These are phyloP conservation scores for Lojkania enalia DNA, from an alignment of 2,329 filamentous ascomycete genomes.

Conservation along the genomic window DNA sequence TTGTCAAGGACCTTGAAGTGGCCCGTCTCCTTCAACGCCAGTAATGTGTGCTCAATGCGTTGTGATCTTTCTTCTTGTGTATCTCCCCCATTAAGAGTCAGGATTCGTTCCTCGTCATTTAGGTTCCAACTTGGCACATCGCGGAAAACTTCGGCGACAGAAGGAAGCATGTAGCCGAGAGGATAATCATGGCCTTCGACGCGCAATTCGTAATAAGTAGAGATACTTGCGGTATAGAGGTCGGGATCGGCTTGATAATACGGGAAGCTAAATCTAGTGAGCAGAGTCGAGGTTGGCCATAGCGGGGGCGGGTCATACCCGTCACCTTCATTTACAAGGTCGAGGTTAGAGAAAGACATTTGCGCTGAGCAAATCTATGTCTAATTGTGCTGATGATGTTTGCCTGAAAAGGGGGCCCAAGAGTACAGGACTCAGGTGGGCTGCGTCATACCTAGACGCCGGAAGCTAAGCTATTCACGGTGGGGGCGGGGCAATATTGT, in stretches of 20 bases:
- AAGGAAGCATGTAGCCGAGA: constrained; percentile 63
- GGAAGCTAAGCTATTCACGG: no score
- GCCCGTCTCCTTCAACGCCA: constrained; percentile 69
- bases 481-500: constrained; percentile 6
- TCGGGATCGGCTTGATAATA: constrained; percentile 66
- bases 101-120: constrained; percentile 61
- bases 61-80: constrained; percentile 66
- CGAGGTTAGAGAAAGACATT: constrained; percentile 54
- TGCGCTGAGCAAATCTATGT: neutral
- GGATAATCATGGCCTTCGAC: constrained; percentile 64
- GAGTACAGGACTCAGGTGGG: no score
- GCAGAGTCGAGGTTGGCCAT: no score
- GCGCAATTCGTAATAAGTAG: constrained; percentile 66
- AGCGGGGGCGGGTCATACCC: constrained; percentile 48
- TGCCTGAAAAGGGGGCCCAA: no score
- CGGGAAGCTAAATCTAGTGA: constrained; percentile 68
- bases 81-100: constrained; percentile 64
- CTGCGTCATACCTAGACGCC: no score
- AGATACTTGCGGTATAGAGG: constrained; percentile 58
- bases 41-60: constrained; percentile 60
- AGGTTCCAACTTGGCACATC: constrained; percentile 65
- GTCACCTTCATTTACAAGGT: constrained; percentile 61
- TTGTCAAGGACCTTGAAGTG: constrained; percentile 70
- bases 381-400: neutral
- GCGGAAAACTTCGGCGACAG: constrained; percentile 61